Conservation (phyloP, 345 rosid genomes). For the Pistacia atlantica region DNA sequence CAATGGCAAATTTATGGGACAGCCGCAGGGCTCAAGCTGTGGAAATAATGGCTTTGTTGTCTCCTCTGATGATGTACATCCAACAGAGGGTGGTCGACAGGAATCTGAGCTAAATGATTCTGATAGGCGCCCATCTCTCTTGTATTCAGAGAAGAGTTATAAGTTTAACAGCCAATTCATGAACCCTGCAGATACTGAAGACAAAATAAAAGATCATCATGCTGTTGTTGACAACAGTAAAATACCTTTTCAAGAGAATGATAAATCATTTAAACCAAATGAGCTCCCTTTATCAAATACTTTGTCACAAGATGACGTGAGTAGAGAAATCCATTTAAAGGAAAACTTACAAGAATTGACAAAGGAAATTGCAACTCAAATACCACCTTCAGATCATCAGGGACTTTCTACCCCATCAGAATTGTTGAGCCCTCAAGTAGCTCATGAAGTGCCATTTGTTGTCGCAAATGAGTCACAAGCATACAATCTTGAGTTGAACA, state of each 20-base stretch:
- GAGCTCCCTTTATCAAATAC: constrained; percentile 42
- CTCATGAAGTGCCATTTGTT: constrained; percentile 42
- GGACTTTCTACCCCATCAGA: constrained; percentile 32
- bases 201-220: constrained; percentile 31
- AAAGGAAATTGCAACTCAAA: constrained; percentile 21
- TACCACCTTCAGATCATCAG: constrained; percentile 29
- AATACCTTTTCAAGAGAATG: constrained; percentile 33
- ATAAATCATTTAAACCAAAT: constrained; percentile 30
- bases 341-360: constrained; percentile 39
- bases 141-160: constrained; percentile 28
- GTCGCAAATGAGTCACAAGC: constrained; percentile 53
- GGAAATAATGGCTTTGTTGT: constrained; percentile 21
- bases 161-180: constrained; percentile 23
- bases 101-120: constrained; percentile 32
- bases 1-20: constrained; percentile 23
- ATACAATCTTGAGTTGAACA: constrained; percentile 53
- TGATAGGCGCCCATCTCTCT: constrained; percentile 27
- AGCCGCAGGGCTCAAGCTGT: constrained; percentile 26
- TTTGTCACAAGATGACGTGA: constrained; percentile 31
- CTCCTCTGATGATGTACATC: constrained; percentile 34
- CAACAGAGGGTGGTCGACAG: constrained; percentile 32
- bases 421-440: constrained; percentile 23
- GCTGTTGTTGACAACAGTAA: constrained; percentile 32
- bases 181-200: constrained; percentile 26
- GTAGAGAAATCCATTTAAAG: constrained; percentile 34